Percentiles rank a stretch among this genome's conserved stretches.
Evolutionary conservation across 768 basidiomycete genomes (phyloP).

Genomic region (Rhodotorula toruloides): DNA sequence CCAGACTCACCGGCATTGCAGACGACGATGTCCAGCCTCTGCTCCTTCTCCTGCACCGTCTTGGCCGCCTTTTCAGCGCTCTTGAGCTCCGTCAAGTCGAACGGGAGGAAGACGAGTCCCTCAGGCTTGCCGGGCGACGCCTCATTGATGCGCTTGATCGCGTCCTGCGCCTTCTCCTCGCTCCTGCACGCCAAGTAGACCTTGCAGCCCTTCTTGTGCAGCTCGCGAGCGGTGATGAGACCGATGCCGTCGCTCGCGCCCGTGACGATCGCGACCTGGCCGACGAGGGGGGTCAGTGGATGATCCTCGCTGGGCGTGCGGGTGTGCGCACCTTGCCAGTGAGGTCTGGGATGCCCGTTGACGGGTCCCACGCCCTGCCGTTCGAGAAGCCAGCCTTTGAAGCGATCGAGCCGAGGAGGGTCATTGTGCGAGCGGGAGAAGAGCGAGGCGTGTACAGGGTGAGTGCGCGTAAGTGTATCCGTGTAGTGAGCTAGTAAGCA

Average conservation of each 20-base stretch:
- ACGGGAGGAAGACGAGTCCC: constrained; percentile 26
- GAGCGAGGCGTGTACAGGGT: neutral
- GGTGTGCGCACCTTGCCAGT: constrained; percentile 24
- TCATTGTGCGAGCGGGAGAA: neutral
- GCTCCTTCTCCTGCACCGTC: constrained; percentile 26
- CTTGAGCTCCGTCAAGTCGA: constrained; percentile 36
- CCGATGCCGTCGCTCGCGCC: constrained; percentile 38
- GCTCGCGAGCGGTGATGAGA: constrained; percentile 10
- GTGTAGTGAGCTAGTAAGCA: too few relatives aligned
- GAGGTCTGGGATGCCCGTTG: constrained; percentile 22
- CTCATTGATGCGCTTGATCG: constrained; percentile 22
- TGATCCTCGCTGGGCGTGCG: neutral
- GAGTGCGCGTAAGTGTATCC: neutral
- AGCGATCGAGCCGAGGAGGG: neutral
- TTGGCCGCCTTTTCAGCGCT: constrained; percentile 28
- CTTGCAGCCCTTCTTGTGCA: constrained; percentile 32
- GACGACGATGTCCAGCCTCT: constrained; percentile 37
- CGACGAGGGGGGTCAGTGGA: neutral
- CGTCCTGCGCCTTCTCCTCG: constrained; percentile 29
- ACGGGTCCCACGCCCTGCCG: constrained; percentile 9
- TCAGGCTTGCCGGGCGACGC: constrained; percentile 11
- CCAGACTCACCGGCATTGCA: neutral
- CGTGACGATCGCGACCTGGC: constrained; percentile 34
- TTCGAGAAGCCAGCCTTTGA: constrained; percentile 17
- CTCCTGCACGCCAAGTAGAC: constrained; percentile 37